Base-by-base conservation (phyloP, 2,329 filamentous ascomycete species). In the Zymoseptoria pseudotritici region DNA sequence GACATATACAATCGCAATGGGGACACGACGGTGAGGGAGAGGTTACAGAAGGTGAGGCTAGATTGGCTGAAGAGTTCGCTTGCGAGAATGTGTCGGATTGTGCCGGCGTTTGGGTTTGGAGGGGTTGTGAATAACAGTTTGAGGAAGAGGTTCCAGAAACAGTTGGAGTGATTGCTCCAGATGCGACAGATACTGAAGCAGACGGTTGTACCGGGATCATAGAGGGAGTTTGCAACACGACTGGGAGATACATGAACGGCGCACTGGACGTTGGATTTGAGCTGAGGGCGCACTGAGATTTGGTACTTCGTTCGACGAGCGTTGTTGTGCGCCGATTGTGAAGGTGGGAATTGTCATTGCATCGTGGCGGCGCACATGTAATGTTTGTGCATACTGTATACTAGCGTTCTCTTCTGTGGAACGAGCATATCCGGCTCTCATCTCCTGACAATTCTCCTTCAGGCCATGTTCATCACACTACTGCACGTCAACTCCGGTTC, bases 91-190 rank as follows among this genome's bases (percentile, higher is more conserved):
- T 88, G 88, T 62, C 83, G 92, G 69, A 96, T 96, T 67, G 82
- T 96, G 2, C 91, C 91, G 19, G 91, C 91, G 0, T 96, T 93
- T 78, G 92, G 91, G 1, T 81, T 96, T 11, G 92, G 91, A 0
- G 91, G 91, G 0, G 90, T 96, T 10, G 88, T 94, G 10, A 96
- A 96, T 75, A 82, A 81, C 61, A 86, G 88, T 69, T 79, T 93
- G 52, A 81, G 91, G 67, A 79, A 77, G 69, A 78, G 72, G 57
- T 71, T 93, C 67, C 91, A 96, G 87, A 78, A 77, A 66, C 80
- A 73, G 67, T 71, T 90, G 60, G 81, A 82, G 67, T 71, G 63
- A 42, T 42, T 42, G 36, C 36, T 42, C 6, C 22, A 5, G 22
- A 24, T 24, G 22, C 22, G 22, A 24, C 22, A 24, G 22, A 24